phyloP scores from a whole-genome alignment of 2,329 filamentous ascomycete species.

The Drechslerella coelobrocha region DNA sequence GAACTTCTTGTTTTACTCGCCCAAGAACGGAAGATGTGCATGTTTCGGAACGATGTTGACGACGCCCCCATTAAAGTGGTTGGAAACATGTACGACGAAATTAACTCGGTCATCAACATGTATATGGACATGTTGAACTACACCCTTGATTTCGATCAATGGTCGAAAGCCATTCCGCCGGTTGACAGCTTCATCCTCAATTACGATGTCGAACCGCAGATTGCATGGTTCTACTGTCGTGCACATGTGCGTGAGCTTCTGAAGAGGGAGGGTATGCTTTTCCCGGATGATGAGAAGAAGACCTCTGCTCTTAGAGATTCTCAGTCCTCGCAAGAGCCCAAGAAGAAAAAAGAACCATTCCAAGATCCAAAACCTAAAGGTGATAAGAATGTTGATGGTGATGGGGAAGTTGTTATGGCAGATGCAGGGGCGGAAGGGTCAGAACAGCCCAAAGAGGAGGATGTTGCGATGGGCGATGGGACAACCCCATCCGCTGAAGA shows the following conservation, averaged over 20 bases:
- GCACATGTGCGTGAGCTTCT: slow-evolving; percentile 67
- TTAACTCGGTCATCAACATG: slow-evolving; percentile 58
- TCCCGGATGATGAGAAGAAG: slow-evolving; percentile 53
- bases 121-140: slow-evolving; percentile 51
- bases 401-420: slow-evolving; percentile 47
- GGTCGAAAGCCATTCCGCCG: slow-evolving; percentile 78
- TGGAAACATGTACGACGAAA: slow-evolving; percentile 86
- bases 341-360: slow-evolving; percentile 47
- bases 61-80: slow-evolving; percentile 80
- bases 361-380: slow-evolving; percentile 23
- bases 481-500: slow-evolving; percentile 55
- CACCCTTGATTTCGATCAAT: slow-evolving; percentile 76
- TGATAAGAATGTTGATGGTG: slow-evolving; percentile 38
- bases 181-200: slow-evolving; percentile 76
- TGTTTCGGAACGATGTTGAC: slow-evolving; percentile 74
- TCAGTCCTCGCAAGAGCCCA: slow-evolving; percentile 54
- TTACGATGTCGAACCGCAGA: slow-evolving; percentile 75
- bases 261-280: slow-evolving; percentile 56
- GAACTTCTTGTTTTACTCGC: slow-evolving; percentile 88
- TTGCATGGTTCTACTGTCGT: slow-evolving; percentile 48
- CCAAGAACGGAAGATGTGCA: slow-evolving; percentile 85
- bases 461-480: slow-evolving; percentile 60
- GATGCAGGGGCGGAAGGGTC: slow-evolving; percentile 46
- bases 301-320: slow-evolving; percentile 38
- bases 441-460: slow-evolving; percentile 55